phyloP scores from a whole-genome alignment of 495 filamentous ascomycete species.

The Penicillium steckii region DNA sequence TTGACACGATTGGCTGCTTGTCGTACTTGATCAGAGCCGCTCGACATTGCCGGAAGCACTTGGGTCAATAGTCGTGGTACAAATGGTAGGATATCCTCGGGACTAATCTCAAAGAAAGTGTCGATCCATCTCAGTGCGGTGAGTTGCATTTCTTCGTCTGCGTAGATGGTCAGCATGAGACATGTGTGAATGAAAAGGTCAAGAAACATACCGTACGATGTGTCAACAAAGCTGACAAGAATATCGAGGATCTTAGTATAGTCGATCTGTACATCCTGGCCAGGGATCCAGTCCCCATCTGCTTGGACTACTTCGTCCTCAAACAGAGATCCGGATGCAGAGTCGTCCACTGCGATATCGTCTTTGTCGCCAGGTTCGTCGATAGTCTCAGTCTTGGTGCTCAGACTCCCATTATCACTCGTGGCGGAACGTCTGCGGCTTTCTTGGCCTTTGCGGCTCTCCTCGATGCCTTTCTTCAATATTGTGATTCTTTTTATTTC shows the following conservation, averaged over 20 bases:
- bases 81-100: constrained; percentile 95
- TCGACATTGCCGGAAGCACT: constrained; percentile 91
- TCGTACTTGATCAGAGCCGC: constrained; percentile 82
- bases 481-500: constrained; percentile 94
- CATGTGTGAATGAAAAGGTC: background rate
- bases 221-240: constrained; percentile 84
- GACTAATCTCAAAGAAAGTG: constrained; percentile 93
- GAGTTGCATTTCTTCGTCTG: constrained; percentile 85
- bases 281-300: constrained; percentile 94
- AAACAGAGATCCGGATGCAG: constrained; percentile 55
- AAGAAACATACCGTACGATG: constrained; percentile 60
- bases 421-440: constrained; percentile 65
- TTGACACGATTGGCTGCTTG: constrained; percentile 88
- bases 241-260: constrained; percentile 90
- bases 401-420: constrained; percentile 58
- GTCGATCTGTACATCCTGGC: constrained; percentile 95
- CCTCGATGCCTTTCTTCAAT: constrained; percentile 87
- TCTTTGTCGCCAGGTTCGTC: constrained; percentile 31
- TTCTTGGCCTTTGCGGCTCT: constrained; percentile 71
- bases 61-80: constrained; percentile 88
- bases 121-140: constrained; percentile 95
- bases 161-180: constrained; percentile 4
- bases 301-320: constrained; percentile 62
- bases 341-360: constrained; percentile 53
- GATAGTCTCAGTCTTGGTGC: constrained; percentile 43